Base-by-base conservation (phyloP, 768 basidiomycete species). In the Cystobasidium tubakii region DNA sequence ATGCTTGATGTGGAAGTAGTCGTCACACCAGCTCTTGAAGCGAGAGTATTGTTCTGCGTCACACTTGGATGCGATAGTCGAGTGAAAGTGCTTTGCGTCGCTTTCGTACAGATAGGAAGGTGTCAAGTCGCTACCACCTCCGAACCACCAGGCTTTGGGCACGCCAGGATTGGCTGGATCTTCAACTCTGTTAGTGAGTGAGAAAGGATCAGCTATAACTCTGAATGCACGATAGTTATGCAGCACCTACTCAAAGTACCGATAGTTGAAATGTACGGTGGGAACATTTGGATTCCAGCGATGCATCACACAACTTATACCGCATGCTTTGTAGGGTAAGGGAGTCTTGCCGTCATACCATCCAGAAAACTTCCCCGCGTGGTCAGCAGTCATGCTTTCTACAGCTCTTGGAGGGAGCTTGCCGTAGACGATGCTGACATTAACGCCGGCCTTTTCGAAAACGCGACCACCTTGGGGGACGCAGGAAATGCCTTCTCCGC, bases 11-110 rank as follows among this genome's bases (percentile, higher is more conserved):
- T 85, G 89, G 82, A 99, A 99, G 83, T 99, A 99, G 80, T 94
- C 89, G 82, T 98, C 96, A 83, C 95, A 97, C 92, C 93, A 97
- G 76, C 86, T 86, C 81, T 98, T 98, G 86, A 93, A 92, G 1
- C 84, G 83, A 1, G 86, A 85, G 83, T 91, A 90, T 66, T 95
- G 84, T 31, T 83, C 82, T 31, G 64, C 19, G 29, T 83, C 80
- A 77, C 90, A 89, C 0, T 89, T 90, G 10, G 79, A 80, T 80
- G 90, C 89, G 76, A 94, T 81, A 1, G 88, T 88, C 19, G 79
- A 75, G 83, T 99, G 96, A 83, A 98, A 99, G 80, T 93, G 91
- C 27, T 81, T 79, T 15, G 87, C 91, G 80, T 98, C 96, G 72
- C 90, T 89, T 72, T 88, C 87, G 82, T 88, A 91, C 19, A 98